These are phyloP conservation scores for Globisporangium canariense DNA, from an alignment of 352 stramenopile genomes.

Conservation along the genomic window DNA sequence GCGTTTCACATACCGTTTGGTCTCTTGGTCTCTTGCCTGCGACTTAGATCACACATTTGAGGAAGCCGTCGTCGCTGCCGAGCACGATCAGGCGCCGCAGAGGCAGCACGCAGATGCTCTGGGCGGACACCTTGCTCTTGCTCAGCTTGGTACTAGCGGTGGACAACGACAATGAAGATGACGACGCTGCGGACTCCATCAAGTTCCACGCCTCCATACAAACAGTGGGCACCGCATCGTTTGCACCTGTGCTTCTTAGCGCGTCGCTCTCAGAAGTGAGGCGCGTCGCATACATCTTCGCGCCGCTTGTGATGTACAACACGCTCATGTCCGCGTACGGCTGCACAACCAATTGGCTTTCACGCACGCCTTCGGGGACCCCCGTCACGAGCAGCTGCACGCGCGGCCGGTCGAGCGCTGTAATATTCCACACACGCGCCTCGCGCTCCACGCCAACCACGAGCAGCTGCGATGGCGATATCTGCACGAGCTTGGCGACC, in stretches of 20 bases:
- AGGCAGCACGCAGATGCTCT: conserved; percentile 48
- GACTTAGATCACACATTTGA: conserved; percentile 41
- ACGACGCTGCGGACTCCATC: conserved; percentile 25
- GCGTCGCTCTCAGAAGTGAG: conserved; percentile 30
- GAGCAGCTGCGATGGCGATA: conserved; percentile 51
- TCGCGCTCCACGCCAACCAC: conserved; percentile 65
- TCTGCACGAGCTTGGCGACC: conserved; percentile 51
- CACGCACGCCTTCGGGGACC: conserved; percentile 49
- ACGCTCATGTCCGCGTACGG: conserved; percentile 35
- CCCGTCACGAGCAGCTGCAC: conserved; percentile 47
- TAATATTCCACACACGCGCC: conserved; percentile 57
- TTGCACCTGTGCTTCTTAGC: conserved; percentile 10
- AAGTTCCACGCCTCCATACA: conserved; percentile 55
- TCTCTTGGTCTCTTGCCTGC: background rate
- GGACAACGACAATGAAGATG: background rate
- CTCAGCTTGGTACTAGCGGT: conserved; percentile 27
- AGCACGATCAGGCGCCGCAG: conserved; percentile 60
- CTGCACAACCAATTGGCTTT: conserved; percentile 51
- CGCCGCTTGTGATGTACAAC: conserved; percentile 38
- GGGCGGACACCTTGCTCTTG: conserved; percentile 42
- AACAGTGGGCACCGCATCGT: conserved; percentile 11
- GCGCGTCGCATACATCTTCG: conserved; percentile 40
- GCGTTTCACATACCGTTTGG: background rate
- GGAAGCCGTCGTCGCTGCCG: conserved; percentile 58
- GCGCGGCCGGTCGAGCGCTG: conserved; percentile 22